A percentile compares a stretch with the other conserved stretches of the same genome.
These are phyloP conservation scores for Ophiocordyceps robertsii DNA, from an alignment of 2,329 filamentous ascomycete genomes.

Conservation along the genomic window DNA sequence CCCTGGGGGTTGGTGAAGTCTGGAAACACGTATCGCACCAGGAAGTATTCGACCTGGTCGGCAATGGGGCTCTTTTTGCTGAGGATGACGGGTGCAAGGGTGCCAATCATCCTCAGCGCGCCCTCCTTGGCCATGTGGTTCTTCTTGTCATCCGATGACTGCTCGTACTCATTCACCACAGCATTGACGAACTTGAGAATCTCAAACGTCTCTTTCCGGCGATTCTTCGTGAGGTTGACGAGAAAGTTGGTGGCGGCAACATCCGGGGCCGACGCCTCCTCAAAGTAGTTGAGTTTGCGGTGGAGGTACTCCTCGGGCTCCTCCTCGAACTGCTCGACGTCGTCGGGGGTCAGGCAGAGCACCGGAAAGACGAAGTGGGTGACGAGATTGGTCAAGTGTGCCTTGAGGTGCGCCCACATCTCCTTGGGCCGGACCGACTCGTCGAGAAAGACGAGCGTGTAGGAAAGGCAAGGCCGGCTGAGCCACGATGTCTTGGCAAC, in stretches of 20 bases:
- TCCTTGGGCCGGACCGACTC: conserved; percentile 95
- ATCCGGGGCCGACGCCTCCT: conserved; percentile 90
- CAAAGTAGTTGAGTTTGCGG: conserved; percentile 93
- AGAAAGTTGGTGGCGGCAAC: conserved; percentile 95
- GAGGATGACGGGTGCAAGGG: conserved; percentile 81
- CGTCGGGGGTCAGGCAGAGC: conserved; percentile 81
- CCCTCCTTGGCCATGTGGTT: conserved; percentile 93
- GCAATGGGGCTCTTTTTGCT: conserved; percentile 98
- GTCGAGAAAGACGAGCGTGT: conserved; percentile 88
- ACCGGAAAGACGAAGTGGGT: conserved; percentile 94
- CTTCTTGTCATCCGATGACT: conserved; percentile 74
- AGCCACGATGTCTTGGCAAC: conserved; percentile 89
- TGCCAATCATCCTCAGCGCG: conserved; percentile 92
- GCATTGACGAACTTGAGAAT: conserved; percentile 91
- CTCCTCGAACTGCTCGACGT: conserved; percentile 84
- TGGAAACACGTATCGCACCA: conserved; percentile 95
- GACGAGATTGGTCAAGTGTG: conserved; percentile 84
- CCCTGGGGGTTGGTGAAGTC: conserved; percentile 90
- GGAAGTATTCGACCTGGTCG: conserved; percentile 95
- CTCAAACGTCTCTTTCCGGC: conserved; percentile 90
- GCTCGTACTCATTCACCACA: conserved; percentile 86
- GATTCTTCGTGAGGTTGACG: conserved; percentile 82
- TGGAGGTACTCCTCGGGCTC: conserved; percentile 96
- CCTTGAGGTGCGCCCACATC: conserved; percentile 90
- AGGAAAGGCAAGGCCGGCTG: conserved; percentile 84